Base-by-base conservation (phyloP, 2,329 filamentous ascomycete genomes). In the Mycosphaerella sp. region DNA sequence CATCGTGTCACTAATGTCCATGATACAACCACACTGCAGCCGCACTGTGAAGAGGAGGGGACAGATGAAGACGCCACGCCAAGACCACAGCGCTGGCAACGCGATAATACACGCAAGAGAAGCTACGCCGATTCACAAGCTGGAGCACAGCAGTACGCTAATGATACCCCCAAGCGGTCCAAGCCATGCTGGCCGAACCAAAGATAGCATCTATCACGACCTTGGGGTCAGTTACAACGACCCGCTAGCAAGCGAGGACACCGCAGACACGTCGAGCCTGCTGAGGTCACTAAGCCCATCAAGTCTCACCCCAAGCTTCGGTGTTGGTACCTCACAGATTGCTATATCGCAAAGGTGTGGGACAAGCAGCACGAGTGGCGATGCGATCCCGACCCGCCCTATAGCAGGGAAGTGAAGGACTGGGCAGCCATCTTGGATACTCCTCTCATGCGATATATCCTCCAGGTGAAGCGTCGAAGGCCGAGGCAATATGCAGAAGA, bases 31-130 rank as follows among this genome's bases (percentile, higher is more conserved):
- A 32, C 14, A 43, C 41, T 21, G 16, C 30, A 12, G 30, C 21
- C 2, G 16, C 27, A 17, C 44, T n/a, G 45, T 13, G 44, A 52
- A 16, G 53, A 55, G 18, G 41, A 37, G 9, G 57, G 58, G 17
- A 54, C 56, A 7, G 58, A 60, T 37, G 53, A 60, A 21, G 48
- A 57, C 14, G 54, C 50, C 2, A 60, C 58, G 6, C 58, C 58
- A 18, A 37, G 48, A 16, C 52, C 58, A 1, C 55, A 56, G 40
- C 46, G 45, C 18, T 43, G 48, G 39, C 28, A 48, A 25, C 32
- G 41, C 17, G 41, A 50, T 12, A 44, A 32, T 30, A 41, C 30
- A 9, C 50, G 58, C 21, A 60, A 60, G 48, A 54, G 58, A 6
- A 60, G 58, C 39, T 58, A 56, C 47, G 58, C 58, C 14, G 58